Conservation (phyloP, 2,329 filamentous ascomycete species). For the Xylariaceae sp. region DNA sequence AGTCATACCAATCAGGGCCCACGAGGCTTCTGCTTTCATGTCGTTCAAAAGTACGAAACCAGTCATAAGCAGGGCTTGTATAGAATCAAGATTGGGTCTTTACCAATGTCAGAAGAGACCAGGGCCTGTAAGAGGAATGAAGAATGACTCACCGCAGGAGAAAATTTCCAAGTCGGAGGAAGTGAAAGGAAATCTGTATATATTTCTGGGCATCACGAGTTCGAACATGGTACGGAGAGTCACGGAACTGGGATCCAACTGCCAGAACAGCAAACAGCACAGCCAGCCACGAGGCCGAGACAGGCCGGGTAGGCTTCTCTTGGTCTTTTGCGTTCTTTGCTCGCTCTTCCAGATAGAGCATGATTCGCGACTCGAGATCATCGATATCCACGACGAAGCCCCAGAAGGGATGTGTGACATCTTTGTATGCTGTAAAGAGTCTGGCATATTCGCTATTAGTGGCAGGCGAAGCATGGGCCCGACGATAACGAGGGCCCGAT, state of each 20-base stretch:
- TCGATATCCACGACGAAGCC: constrained; percentile 60
- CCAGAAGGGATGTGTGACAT: constrained; percentile 61
- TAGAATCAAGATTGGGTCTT: constrained; percentile 57
- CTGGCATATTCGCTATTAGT: too few relatives aligned
- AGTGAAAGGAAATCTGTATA: constrained; percentile 58
- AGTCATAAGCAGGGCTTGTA: constrained; percentile 55
- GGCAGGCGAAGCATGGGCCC: too few relatives aligned
- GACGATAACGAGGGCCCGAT: too few relatives aligned
- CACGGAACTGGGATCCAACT: constrained; percentile 59
- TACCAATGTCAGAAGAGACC: constrained; percentile 2
- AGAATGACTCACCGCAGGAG: constrained; percentile 40
- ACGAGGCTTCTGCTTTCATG: constrained; percentile 63
- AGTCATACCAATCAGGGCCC: constrained; percentile 56
- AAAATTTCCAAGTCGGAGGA: constrained; percentile 56
- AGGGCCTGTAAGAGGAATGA: background rate
- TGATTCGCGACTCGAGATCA: constrained; percentile 56
- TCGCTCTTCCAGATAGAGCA: constrained; percentile 58
- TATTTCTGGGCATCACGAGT: constrained; percentile 54
- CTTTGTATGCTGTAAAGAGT: constrained; percentile 58
- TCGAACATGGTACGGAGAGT: constrained; percentile 54
- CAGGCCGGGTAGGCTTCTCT: constrained; percentile 38
- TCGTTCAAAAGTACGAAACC: constrained; percentile 59
- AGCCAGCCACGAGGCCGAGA: constrained; percentile 59
- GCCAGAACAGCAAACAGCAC: constrained; percentile 59
- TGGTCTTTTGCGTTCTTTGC: constrained; percentile 45